phyloP scores from a whole-genome alignment of 164 flowering plant genomes.

The Liquidambar formosana region DNA sequence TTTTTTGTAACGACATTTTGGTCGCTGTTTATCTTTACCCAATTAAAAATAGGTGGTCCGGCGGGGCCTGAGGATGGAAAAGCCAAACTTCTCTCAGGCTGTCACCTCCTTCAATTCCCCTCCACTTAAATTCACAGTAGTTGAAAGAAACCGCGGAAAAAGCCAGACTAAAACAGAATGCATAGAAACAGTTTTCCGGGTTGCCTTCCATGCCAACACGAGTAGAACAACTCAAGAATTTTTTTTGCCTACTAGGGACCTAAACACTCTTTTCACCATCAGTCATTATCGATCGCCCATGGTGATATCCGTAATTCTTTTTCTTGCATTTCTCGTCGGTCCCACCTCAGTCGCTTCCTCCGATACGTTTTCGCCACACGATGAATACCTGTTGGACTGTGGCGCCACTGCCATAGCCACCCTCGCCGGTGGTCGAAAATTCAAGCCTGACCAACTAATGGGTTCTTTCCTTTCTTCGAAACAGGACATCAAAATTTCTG shows the following conservation, averaged over 20 bases:
- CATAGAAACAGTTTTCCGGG: neutral
- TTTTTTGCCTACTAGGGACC: too few species aligned
- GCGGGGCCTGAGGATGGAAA: too few species aligned
- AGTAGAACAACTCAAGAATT: too few species aligned
- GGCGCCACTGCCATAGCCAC: constrained; percentile 35
- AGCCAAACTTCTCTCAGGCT: constrained; percentile 2
- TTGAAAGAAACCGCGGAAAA: neutral
- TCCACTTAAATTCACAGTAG: constrained; percentile 2
- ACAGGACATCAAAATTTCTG: constrained; percentile 38
- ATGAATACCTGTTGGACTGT: constrained; percentile 58
- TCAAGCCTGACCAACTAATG: constrained; percentile 47
- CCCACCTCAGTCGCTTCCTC: constrained; percentile 17
- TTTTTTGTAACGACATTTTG: too few species aligned
- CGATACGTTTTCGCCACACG: constrained; percentile 40
- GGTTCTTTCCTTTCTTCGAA: constrained; percentile 27
- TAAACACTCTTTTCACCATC: too few species aligned
- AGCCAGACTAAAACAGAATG: neutral
- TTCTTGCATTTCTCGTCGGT: too few species aligned
- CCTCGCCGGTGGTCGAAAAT: constrained; percentile 49
- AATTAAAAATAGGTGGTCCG: too few species aligned
- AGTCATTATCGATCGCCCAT: too few species aligned
- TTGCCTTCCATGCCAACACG: too few species aligned
- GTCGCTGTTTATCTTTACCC: too few species aligned
- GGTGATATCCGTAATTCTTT: too few species aligned
- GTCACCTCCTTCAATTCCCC: constrained; percentile 10